Evolutionary conservation across 441 rosid genomes (phyloP), one percentile per base, ranked within the genome.

Genomic region (Theobroma grandiflorum): DNA sequence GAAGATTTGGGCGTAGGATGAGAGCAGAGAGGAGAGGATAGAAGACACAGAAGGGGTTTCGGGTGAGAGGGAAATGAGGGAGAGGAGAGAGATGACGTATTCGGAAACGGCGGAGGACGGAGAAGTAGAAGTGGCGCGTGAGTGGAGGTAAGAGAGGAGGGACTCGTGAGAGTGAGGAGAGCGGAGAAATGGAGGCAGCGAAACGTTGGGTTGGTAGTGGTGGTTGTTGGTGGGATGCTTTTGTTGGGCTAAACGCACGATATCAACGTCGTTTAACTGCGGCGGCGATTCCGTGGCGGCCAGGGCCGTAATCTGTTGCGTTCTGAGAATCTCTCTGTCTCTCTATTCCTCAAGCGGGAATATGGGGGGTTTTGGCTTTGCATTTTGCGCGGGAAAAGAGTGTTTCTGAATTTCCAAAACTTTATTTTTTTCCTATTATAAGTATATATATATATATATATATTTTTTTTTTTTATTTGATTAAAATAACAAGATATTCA

Each of bases 1-100:
- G 86, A 90, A 90, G 57, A 93, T 85, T 15, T 82, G 76, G 12
- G 85, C 80, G 89, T 94, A 93, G 50, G 88, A 65, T 84, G 89
- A 68, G 62, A 94, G 93, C 42, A 94, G 86, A 31, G 94, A 89
- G 3, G 95, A 86, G 35, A 94, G 90, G 45, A 91, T 90, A 20
- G 91, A 85, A 8, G 87, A 77, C 76, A 88, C 79, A 7, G 83
- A 22, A 15, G 92, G 85, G 57, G 84, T 79, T 10, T 79, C 74
- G 0, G 91, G 93, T 65, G 92, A 87, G 15, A 88, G 84, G 2
- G 90, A 89, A 33, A 94, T 82, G 80, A 94, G 86, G 15, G 91
- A 90, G 42, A 94, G 86, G 12, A 90, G 92, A 80, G 94, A 79
- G 64, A 84, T 62, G 0, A 87, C 75, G 73, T 92, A 93, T n/a